phyloP scores from a whole-genome alignment of 2,329 filamentous ascomycete genomes.

The Pseudogymnoascus sp. region DNA sequence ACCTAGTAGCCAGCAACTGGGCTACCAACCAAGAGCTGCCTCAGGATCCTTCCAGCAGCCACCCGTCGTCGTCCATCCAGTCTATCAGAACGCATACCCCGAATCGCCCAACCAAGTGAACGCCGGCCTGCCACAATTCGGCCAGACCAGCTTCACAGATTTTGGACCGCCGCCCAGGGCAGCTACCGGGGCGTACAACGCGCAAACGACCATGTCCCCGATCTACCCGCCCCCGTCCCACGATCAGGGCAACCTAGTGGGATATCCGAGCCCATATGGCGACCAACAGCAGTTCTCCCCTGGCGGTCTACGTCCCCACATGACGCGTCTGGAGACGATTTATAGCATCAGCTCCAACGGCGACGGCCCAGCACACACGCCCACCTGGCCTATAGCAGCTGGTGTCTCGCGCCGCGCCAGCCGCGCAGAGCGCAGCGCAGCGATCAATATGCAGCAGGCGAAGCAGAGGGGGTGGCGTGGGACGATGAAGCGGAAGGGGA shows the following conservation, averaged over 20 bases:
- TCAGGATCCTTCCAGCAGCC: not conserved
- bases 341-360: constrained; percentile 32
- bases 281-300: constrained; percentile 39
- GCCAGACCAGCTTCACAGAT: not conserved
- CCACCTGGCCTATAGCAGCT: constrained; percentile 13
- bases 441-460: constrained; percentile 54
- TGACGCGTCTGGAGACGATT: constrained; percentile 48
- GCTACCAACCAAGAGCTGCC: not conserved
- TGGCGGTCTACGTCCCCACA: constrained; percentile 33
- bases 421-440: constrained; percentile 50
- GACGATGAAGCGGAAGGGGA: constrained; percentile 30
- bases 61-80: not conserved
- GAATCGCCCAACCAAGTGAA: not conserved
- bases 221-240: constrained; percentile 15
- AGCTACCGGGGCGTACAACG: not conserved
- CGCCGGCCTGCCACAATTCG: not conserved
- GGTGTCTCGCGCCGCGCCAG: constrained; percentile 32
- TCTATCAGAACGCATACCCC: not conserved
- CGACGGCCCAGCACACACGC: constrained; percentile 19
- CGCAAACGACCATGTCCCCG: constrained; percentile 10
- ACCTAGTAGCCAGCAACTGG: not conserved
- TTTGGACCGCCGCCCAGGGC: not conserved
- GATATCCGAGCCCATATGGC: constrained; percentile 15
- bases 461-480: constrained; percentile 46
- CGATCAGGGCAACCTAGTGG: not conserved